Conservation (phyloP, 768 basidiomycete genomes). For the Tylopilus cervinicoccineus region DNA sequence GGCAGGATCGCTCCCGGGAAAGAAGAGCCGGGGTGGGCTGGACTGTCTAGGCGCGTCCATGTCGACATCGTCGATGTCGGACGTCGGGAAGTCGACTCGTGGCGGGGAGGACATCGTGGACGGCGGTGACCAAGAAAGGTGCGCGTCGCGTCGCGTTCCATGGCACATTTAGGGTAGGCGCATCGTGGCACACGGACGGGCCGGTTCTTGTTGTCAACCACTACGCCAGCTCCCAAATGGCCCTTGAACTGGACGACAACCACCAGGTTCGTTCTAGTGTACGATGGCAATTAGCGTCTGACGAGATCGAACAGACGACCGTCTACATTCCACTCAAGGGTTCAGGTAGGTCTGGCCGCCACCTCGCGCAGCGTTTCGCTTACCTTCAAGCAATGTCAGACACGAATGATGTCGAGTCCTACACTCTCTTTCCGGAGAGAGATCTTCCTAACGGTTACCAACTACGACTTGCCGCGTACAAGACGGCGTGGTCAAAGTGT, state of each 20-base stretch:
- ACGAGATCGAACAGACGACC: slow-evolving; percentile 21
- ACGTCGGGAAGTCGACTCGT: slow-evolving; percentile 59
- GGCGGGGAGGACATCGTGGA: slow-evolving; percentile 60
- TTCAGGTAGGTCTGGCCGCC: slow-evolving; percentile 17
- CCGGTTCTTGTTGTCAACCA: not conserved
- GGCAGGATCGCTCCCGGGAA: slow-evolving; percentile 34
- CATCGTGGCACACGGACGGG: not conserved
- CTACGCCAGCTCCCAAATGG: slow-evolving; percentile 8
- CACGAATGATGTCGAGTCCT: slow-evolving; percentile 13
- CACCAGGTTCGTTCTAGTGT: slow-evolving; percentile 23
- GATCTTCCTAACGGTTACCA: slow-evolving; percentile 31
- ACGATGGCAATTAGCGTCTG: not conserved
- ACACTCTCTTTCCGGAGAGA: slow-evolving; percentile 28
- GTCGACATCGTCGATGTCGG: slow-evolving; percentile 51
- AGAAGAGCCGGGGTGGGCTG: slow-evolving; percentile 23
- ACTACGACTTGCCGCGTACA: slow-evolving; percentile 52
- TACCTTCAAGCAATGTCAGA: slow-evolving; percentile 13
- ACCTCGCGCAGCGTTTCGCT: not conserved
- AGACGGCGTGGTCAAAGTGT: slow-evolving; percentile 55
- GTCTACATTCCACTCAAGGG: slow-evolving; percentile 27
- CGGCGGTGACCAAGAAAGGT: slow-evolving; percentile 9
- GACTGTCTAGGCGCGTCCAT: slow-evolving; percentile 38
- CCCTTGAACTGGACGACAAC: slow-evolving; percentile 20
- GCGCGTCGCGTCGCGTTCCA: slow-evolving; percentile 54
- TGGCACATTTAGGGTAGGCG: slow-evolving; percentile 46